Evolutionary conservation across 23 red algal genomes (phyloP), one percentile per base, ranked within the genome.

Genomic region (Agarophyton chilense): DNA sequence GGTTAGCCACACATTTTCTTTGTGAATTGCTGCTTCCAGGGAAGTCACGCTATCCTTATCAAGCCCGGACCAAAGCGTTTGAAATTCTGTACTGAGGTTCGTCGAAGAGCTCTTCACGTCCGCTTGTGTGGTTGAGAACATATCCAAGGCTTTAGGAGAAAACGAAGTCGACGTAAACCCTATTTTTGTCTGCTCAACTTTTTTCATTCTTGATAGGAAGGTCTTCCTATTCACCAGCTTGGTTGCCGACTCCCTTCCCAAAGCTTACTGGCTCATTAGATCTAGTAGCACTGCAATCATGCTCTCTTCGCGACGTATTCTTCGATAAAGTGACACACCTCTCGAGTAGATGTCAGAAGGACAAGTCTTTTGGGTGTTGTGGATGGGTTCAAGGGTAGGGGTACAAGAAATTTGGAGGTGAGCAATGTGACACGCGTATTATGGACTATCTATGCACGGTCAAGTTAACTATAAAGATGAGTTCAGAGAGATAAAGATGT

Each of bases 11-110:
- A 39, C 19, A 18, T 74, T 43, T 47, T 74, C 68, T 5, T 39
- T 29, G 10, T 74, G 9, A 28, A 74, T 74, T 24, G 68, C 68
- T 12, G 68, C 68, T 38, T 74, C n/a, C 14, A 74, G 68, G 33
- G 68, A 43, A 9, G 43, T 25, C 21, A 74, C 68, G 24, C 43
- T 39, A 26, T 47, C 24, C 21, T 74, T 74, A 39, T 74, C 41
- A 74, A 49, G 45, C 29, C 68, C 68, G 0, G 32, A 29, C 25
- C 17, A 17, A 47, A 74, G n/a, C 32, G 7, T 65, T 18, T 65
- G 60, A 4, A 65, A 13, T 65, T 65, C 60, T 38, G 60, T 9
- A 12, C 31, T 65, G 0, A 65, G 3, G 12, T 33, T 65, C 60
- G 5, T 18, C 1, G 60, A 31, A 36, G 31, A 36, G 31, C 1